Conservation (phyloP, 306 rosid genomes). For the Phaseolus lunatus region DNA sequence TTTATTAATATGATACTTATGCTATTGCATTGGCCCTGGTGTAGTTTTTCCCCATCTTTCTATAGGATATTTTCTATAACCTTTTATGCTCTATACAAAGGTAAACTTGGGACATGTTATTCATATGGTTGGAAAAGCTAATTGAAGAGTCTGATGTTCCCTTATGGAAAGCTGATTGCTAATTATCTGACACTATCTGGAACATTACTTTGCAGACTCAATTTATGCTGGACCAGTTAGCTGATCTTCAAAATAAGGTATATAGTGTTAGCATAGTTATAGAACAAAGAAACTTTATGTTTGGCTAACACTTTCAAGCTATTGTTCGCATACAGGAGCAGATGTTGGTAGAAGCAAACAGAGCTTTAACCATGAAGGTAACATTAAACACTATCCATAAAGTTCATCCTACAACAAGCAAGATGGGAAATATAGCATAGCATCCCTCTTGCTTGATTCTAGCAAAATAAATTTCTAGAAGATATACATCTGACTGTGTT, state of each 20-base stretch:
- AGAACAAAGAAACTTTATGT: background rate
- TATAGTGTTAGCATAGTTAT: background rate
- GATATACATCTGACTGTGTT: background rate
- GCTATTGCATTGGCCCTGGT: background rate
- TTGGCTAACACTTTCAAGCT: slow-evolving; percentile 26
- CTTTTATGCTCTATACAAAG: background rate
- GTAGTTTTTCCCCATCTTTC: background rate
- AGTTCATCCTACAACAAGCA: slow-evolving; percentile 4
- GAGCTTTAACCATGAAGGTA: slow-evolving; percentile 82
- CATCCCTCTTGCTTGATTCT: background rate
- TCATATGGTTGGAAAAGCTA: background rate
- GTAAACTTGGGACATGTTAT: background rate
- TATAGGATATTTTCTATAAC: background rate
- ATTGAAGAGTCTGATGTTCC: background rate
- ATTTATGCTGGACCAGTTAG: slow-evolving; percentile 88
- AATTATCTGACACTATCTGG: background rate
- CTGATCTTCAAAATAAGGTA: slow-evolving; percentile 95
- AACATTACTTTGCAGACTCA: slow-evolving; percentile 79
- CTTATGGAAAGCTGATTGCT: background rate
- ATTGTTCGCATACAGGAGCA: slow-evolving; percentile 69
- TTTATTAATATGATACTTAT: background rate
- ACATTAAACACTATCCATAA: background rate
- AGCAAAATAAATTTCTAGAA: slow-evolving; percentile 12
- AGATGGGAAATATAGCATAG: background rate
- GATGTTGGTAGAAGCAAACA: slow-evolving; percentile 77